These are phyloP conservation scores for Talaromyces sp. DNA, from an alignment of 2,329 filamentous ascomycete species.

Conservation along the genomic window DNA sequence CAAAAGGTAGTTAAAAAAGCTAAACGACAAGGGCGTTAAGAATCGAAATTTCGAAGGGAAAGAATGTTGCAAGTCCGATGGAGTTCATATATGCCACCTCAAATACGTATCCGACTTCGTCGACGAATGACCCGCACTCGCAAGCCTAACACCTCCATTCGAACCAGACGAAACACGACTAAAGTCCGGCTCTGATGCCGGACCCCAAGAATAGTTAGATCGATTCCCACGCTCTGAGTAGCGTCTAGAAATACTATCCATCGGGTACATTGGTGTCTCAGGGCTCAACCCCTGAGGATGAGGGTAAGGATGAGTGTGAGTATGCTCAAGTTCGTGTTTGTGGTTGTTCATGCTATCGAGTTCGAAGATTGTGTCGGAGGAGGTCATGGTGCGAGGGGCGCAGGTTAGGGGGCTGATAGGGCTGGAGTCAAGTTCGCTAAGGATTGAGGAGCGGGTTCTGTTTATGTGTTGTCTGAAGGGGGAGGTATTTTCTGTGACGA, in stretches of 20 bases:
- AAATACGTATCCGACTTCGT: conserved; percentile 3
- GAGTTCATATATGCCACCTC: conserved; percentile 31
- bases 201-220: not conserved
- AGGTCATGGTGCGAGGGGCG: not conserved
- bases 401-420: not conserved
- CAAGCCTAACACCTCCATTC: conserved; percentile 5
- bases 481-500: not conserved
- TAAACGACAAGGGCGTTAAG: no score
- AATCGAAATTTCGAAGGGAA: no score
- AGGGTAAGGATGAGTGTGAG: not conserved
- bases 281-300: not conserved
- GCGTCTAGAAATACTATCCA: not conserved
- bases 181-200: not conserved
- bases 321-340: not conserved
- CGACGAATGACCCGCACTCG: conserved; percentile 1
- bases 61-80: no score
- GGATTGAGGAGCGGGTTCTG: conserved; percentile 6
- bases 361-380: conserved; percentile 7
- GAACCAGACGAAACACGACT: conserved; percentile 1
- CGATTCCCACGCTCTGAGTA: not conserved
- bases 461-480: not conserved
- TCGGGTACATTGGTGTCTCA: not conserved
- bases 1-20: no score
- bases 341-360: conserved; percentile 9
- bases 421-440: conserved; percentile 6